phyloP scores from a whole-genome alignment of 2,329 filamentous ascomycete species.

The Orbilia ellipsospora region DNA sequence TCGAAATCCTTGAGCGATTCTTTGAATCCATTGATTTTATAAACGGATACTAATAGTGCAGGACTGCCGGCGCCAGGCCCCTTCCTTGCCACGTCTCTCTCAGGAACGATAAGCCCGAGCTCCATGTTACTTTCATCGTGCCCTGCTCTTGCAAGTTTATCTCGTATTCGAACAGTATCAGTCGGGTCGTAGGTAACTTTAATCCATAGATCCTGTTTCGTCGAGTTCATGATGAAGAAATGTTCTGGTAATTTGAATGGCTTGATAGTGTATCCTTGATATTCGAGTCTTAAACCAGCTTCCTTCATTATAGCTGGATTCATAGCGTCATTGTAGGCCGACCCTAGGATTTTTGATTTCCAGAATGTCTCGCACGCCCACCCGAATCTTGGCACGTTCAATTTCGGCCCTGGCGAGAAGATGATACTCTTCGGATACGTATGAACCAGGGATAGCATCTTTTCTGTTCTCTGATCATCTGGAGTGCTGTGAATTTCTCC shows the following conservation, averaged over 20 bases:
- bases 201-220: conserved; percentile 26
- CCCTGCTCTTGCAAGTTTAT: conserved; percentile 12
- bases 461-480: conserved; percentile 28
- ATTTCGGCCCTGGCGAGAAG: conserved; percentile 39
- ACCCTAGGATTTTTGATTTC: conserved; percentile 36
- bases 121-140: conserved; percentile 30
- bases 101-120: conserved; percentile 31
- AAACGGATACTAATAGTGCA: conserved; percentile 31
- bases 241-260: conserved; percentile 22
- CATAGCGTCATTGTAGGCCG: conserved; percentile 28
- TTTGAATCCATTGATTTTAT: conserved; percentile 30
- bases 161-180: conserved; percentile 13
- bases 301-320: conserved; percentile 28
- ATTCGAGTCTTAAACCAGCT: conserved; percentile 32
- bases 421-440: conserved; percentile 43
- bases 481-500: conserved; percentile 37
- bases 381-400: conserved; percentile 14
- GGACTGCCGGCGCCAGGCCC: conserved; percentile 26
- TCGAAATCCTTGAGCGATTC: conserved; percentile 26
- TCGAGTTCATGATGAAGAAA: conserved; percentile 28
- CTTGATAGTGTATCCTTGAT: conserved; percentile 33
- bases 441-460: conserved; percentile 29
- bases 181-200: conserved; percentile 40
- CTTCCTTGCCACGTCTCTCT: conserved; percentile 27
- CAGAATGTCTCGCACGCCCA: conserved; percentile 49